Base-by-base conservation (phyloP, 1,139 yeast species). In the Geotrichum cucujoidarum region DNA sequence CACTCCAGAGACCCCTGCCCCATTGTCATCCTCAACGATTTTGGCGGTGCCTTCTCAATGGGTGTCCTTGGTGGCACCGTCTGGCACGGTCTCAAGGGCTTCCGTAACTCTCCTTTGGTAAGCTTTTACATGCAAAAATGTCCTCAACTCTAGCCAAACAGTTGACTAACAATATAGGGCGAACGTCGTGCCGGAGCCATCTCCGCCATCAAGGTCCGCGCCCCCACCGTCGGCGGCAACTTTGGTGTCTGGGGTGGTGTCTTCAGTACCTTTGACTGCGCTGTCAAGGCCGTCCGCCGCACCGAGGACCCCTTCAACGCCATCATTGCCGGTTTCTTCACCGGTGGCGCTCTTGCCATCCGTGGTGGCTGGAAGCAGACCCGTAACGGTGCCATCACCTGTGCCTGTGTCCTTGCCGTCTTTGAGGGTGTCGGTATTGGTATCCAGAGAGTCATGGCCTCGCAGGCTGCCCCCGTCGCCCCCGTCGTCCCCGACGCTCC, bases 241-340 rank as follows among this genome's bases (percentile, higher is more conserved):
- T 92, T 92, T 64, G 98, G 98, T 70, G 96, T 88, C 37, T 92
- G 99, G 99, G 99, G 98, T 74, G 99, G 99, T 52, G 74, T 92
- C 60, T 92, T 94, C 66, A 87, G 96, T 33, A 84, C 95, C 6
- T 94, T 83, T 66, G 98, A 92, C 70, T 92, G 99, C 75, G 78
- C 92, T 24, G 95, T 92, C 46, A 92, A 92, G 70, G 95, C 94
- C 2, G 80, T 92, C 35, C 85, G 99, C 73, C 85, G 87, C 70
- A 87, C 97, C 73, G 99, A 92, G 70, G 99, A 92, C 67, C 96
- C 97, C 8, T 87, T 95, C 86, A 92, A 92, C 67, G 97, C 97
- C 53, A 92, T 92, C 61, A 84, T 92, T 66, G 97, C 98, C 31
- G 98, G 99, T 49, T 90, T 94, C 68, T 88, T 88, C 75, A 90